Conservation (phyloP, 305 asterid genomes). For the Euphrasia arctica region DNA sequence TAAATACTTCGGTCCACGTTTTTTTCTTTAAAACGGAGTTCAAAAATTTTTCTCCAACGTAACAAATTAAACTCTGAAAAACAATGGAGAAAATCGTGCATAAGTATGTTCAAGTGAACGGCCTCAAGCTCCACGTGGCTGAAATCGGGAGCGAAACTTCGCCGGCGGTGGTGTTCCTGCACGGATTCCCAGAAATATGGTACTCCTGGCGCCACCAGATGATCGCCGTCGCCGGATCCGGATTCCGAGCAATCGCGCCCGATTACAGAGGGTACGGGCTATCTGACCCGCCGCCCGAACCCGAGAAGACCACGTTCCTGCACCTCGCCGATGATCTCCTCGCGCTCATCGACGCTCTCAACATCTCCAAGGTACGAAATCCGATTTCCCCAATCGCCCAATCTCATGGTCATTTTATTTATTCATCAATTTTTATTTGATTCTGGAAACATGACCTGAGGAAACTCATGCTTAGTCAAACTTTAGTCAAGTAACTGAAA, state of each 20-base stretch:
- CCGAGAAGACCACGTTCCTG: slow-evolving; percentile 45
- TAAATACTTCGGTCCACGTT: no score
- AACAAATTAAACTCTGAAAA: neutral
- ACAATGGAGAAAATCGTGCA: slow-evolving; percentile 51
- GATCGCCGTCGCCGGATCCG: slow-evolving; percentile 60
- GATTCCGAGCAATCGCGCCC: slow-evolving; percentile 62
- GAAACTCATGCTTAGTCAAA: no score
- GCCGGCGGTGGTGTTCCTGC: slow-evolving; percentile 59
- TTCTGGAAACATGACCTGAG: neutral
- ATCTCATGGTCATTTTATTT: neutral
- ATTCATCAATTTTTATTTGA: neutral
- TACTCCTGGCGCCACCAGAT: slow-evolving; percentile 84
- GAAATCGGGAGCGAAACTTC: slow-evolving; percentile 35
- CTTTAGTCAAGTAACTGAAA: no score
- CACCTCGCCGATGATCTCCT: slow-evolving; percentile 48
- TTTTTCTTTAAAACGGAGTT: no score
- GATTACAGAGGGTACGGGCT: slow-evolving; percentile 79
- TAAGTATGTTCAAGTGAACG: slow-evolving; percentile 41
- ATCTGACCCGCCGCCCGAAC: slow-evolving; percentile 56
- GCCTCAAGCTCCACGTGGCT: slow-evolving; percentile 45
- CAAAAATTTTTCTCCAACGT: no score
- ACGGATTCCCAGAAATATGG: slow-evolving; percentile 89
- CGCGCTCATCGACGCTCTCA: slow-evolving; percentile 48
- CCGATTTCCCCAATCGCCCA: neutral
- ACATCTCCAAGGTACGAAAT: slow-evolving; percentile 47